Conservation (phyloP, 2,329 filamentous ascomycete genomes). For the Drechslerella coelobrocha region DNA sequence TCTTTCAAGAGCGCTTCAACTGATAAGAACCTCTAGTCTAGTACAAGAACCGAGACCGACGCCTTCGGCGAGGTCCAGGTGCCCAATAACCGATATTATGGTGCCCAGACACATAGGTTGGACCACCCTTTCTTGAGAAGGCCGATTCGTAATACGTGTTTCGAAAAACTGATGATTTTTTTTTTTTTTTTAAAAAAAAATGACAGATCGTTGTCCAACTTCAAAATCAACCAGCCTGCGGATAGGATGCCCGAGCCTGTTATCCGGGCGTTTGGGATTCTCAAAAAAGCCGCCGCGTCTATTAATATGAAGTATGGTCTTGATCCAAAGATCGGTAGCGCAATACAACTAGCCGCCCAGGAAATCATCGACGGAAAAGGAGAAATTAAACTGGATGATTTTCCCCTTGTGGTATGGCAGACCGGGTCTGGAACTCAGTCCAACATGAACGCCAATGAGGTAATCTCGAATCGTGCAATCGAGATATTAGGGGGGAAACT, state of each 20-base stretch:
- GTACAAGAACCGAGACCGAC: constrained; percentile 86
- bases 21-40: constrained; percentile 53
- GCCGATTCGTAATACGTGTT: not conserved
- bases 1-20: not conserved
- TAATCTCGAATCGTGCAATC: constrained; percentile 98
- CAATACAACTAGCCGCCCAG: constrained; percentile 90
- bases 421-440: constrained; percentile 98
- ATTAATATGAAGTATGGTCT: constrained; percentile 96
- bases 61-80: constrained; percentile 98
- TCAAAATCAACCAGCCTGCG: constrained; percentile 98
- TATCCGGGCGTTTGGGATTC: constrained; percentile 89
- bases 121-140: too few relatives aligned
- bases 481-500: constrained; percentile 93
- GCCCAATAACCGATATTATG: constrained; percentile 93
- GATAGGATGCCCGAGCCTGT: constrained; percentile 97
- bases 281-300: constrained; percentile 93
- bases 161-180: not conserved
- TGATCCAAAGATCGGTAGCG: constrained; percentile 85
- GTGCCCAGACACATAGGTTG: constrained; percentile 86
- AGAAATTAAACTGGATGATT: constrained; percentile 65
- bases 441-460: constrained; percentile 99
- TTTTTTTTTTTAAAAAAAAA: not conserved
- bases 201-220: constrained; percentile 84
- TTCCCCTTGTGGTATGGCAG: constrained; percentile 98
- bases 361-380: constrained; percentile 95